Evolutionary conservation across 495 filamentous ascomycete genomes (phyloP).

Genomic region (Aspergillus sparsus): DNA sequence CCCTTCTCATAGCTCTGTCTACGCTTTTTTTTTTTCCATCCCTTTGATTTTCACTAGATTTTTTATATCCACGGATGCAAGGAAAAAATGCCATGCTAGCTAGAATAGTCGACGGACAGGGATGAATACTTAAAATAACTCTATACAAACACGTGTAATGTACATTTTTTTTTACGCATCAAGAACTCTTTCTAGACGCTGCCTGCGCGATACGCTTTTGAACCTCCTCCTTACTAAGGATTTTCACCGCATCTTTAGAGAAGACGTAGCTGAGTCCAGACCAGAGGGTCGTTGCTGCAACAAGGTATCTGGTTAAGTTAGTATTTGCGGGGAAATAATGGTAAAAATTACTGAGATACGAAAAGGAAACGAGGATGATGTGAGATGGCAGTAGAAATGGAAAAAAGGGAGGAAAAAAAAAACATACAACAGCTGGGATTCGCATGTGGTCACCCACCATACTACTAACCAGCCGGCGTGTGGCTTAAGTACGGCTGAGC

Average conservation of each 20-base stretch:
- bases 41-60: too few relatives aligned
- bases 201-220: constrained; percentile 44
- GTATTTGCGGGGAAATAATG: not conserved
- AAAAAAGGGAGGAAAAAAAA: constrained; percentile 24
- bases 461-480: constrained; percentile 44
- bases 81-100: not conserved
- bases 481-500: constrained; percentile 46
- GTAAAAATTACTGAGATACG: constrained; percentile 3
- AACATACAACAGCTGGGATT: constrained; percentile 42
- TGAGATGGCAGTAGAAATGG: constrained; percentile 11
- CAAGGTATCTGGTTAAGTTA: constrained; percentile 54
- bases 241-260: constrained; percentile 79
- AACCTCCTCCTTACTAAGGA: constrained; percentile 57
- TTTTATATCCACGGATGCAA: too few relatives aligned
- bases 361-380: constrained; percentile 7
- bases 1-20: too few relatives aligned
- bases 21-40: too few relatives aligned
- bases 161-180: not conserved
- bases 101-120: not conserved
- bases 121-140: not conserved
- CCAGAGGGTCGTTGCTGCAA: constrained; percentile 81
- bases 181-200: constrained; percentile 30
- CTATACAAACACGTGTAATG: constrained; percentile 4
- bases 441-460: constrained; percentile 43
- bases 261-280: constrained; percentile 82